Base-by-base conservation (phyloP, 371 early-diverging fungal genomes). In the Rhizopus delemar region DNA sequence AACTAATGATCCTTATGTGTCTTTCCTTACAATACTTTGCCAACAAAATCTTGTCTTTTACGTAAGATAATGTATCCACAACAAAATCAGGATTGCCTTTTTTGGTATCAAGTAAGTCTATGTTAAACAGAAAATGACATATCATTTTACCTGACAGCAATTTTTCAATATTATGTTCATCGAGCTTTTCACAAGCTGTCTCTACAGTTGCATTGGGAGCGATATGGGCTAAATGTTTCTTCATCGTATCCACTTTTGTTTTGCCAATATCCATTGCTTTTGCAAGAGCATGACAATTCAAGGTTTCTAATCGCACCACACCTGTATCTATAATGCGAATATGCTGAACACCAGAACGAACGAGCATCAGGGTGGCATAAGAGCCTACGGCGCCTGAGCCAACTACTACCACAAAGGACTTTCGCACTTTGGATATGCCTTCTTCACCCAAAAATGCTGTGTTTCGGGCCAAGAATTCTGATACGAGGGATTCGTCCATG, bases 381-480 rank as follows among this genome's bases (percentile, higher is more conserved):
- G 91, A 90, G 11, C 93, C 98, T 4, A 98, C 97, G 4, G 98
- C 98, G 15, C 98, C 98, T 8, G 91, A 86, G 22, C 98, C 98
- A 5, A 98, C 95, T 22, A 98, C 91, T 50, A 98, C 75, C 0
- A 98, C 95, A 74, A 92, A 93, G 5, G 91, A 79, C 8, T 82
- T 70, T 15, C 87, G 82, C 16, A 94, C 64, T 53, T 80, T 77
- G 46, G 88, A 66, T 0, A 56, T 36, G 4, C 93, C 90, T 9
- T 90, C 87, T 56, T 90, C 85, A 2, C 96, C 97, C 59, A 98
- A 73, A 62, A 97, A 97, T 1, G 89, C 89, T 65, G 87, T 88
- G 73, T 95, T 95, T 39, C 95, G 80, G 1, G 95, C 78, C 45
- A 97, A 69, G 63, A 96, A 93, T 63, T 97, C 97, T 12, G 86